Conservation (phyloP, 257 asterid species). For the Verbena officinalis region DNA sequence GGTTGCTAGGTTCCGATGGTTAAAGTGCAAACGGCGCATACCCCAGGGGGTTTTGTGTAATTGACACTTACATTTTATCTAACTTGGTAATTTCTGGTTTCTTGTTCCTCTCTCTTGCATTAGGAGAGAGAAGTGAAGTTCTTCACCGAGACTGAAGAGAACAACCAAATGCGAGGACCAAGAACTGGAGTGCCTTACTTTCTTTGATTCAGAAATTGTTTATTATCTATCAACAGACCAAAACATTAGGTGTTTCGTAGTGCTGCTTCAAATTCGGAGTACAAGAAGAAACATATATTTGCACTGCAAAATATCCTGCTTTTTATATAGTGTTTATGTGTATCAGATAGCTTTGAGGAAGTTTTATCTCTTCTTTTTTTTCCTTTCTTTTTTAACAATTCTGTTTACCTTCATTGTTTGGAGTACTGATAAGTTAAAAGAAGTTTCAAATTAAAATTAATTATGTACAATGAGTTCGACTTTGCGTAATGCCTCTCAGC, state of each 20-base stretch:
- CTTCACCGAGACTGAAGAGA: conserved; percentile 97
- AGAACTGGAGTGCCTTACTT: conserved; percentile 97
- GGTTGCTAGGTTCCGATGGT: too few species aligned
- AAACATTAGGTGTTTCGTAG: too few species aligned
- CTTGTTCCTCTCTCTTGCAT: background rate
- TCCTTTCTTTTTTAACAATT: too few species aligned
- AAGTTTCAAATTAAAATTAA: conserved; percentile 14
- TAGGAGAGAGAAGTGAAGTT: conserved; percentile 98
- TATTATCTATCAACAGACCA: too few species aligned
- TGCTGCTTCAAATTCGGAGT: too few species aligned
- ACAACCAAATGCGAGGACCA: conserved; percentile 99
- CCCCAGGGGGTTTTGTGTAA: too few species aligned
- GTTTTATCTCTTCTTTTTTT: conserved; percentile 1
- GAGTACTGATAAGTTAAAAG: conserved; percentile 10
- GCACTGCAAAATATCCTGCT: too few species aligned
- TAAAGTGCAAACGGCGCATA: too few species aligned
- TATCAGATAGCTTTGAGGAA: conserved; percentile 40
- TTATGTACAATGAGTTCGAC: background rate
- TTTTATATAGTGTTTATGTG: conserved; percentile 48
- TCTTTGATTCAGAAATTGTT: conserved; percentile 47
- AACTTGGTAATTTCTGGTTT: background rate
- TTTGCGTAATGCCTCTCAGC: too few species aligned
- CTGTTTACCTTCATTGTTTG: conserved; percentile 28
- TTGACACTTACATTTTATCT: too few species aligned
- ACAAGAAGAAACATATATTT: too few species aligned